Evolutionary conservation across 441 rosid genomes (phyloP).

Genomic region (Bocquillonia castaneifolia): DNA sequence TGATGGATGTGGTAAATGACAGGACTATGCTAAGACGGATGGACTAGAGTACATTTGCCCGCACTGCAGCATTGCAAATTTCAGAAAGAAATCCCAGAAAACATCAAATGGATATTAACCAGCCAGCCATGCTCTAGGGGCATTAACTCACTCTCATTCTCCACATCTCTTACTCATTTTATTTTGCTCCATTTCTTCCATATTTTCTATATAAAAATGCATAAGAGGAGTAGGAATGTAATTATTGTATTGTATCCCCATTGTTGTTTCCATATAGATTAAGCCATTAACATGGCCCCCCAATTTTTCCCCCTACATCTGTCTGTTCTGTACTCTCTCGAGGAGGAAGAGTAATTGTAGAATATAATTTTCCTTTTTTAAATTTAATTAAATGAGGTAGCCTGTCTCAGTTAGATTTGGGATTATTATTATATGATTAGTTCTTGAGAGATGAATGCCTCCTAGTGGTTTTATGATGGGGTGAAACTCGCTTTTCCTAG

Average conservation of each 20-base stretch:
- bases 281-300: constrained; percentile 25
- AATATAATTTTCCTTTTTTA: constrained; percentile 19
- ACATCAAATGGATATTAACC: constrained; percentile 55
- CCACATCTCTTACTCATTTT: background rate
- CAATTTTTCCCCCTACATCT: constrained; percentile 19
- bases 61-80: constrained; percentile 78
- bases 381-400: constrained; percentile 22
- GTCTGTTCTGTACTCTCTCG: constrained; percentile 16
- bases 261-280: constrained; percentile 43
- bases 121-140: constrained; percentile 10
- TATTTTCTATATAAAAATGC: constrained; percentile 18
- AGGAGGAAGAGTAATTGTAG: constrained; percentile 32
- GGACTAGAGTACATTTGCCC: constrained; percentile 97
- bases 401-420: constrained; percentile 4
- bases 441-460: too few species aligned
- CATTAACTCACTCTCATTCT: constrained; percentile 4
- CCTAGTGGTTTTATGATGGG: too few species aligned
- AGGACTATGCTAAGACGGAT: constrained; percentile 98
- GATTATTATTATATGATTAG: too few species aligned
- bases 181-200: constrained; percentile 5
- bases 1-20: constrained; percentile 22
- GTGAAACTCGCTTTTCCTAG: too few species aligned
- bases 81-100: constrained; percentile 84
- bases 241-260: constrained; percentile 39
- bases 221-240: constrained; percentile 42